Evolutionary conservation across 2,329 filamentous ascomycete genomes (phyloP).

Genomic region (Fusarium zealandicum): DNA sequence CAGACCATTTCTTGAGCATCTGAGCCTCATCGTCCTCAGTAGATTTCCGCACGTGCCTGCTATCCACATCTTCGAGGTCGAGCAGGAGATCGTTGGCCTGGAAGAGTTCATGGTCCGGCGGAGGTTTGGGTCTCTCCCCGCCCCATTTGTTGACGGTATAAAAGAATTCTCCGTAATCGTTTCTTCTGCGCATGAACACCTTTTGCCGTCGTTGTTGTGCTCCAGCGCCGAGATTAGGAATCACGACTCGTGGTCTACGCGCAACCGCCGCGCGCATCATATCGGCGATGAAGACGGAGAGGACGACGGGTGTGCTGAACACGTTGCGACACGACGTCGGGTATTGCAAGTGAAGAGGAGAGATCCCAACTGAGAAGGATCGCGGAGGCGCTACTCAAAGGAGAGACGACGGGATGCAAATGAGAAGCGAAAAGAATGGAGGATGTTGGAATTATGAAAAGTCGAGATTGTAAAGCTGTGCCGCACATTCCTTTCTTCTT

Average conservation of each 20-base stretch:
- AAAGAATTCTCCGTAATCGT: slow-evolving; percentile 37
- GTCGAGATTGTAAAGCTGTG: slow-evolving; percentile 1
- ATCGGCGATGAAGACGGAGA: slow-evolving; percentile 10
- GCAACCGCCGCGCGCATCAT: slow-evolving; percentile 28
- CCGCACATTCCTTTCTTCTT: slow-evolving; percentile 18
- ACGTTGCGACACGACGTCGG: neutral
- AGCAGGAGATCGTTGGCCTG: slow-evolving; percentile 54
- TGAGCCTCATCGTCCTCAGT: slow-evolving; percentile 47
- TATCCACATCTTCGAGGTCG: slow-evolving; percentile 60
- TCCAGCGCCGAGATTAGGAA: neutral
- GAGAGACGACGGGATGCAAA: neutral
- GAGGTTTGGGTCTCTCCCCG: slow-evolving; percentile 8
- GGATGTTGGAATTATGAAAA: slow-evolving; percentile 1
- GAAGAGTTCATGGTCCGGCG: slow-evolving; percentile 44
- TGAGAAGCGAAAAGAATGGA: neutral
- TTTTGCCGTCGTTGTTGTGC: slow-evolving; percentile 25
- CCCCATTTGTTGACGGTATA: slow-evolving; percentile 38
- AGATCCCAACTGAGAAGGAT: neutral
- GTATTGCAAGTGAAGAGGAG: neutral
- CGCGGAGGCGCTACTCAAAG: neutral
- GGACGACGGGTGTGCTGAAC: neutral
- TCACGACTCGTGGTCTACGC: slow-evolving; percentile 3
- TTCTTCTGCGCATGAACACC: slow-evolving; percentile 36
- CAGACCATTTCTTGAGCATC: slow-evolving; percentile 43
- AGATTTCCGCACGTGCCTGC: slow-evolving; percentile 52